A percentile compares a stretch with the other conserved stretches of the same genome.
These are phyloP conservation scores for Lactifluus volemus DNA, from an alignment of 768 basidiomycete species.

Conservation along the genomic window DNA sequence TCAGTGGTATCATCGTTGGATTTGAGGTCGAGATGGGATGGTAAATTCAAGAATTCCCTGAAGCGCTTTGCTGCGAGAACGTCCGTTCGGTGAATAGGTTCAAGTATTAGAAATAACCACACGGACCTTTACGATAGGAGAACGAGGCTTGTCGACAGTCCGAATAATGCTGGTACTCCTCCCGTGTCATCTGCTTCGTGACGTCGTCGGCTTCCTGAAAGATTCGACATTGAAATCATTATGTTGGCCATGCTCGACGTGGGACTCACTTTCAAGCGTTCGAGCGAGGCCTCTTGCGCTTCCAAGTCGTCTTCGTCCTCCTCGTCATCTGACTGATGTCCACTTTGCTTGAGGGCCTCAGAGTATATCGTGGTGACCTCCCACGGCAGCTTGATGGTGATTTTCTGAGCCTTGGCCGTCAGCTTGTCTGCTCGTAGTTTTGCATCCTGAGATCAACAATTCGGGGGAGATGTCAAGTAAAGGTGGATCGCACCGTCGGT, in stretches of 20 bases:
- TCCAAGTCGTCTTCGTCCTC: slow-evolving; percentile 96
- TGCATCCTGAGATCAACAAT: slow-evolving; percentile 1
- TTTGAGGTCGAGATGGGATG: slow-evolving; percentile 77
- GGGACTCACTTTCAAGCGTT: slow-evolving; percentile 57
- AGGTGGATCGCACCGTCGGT: slow-evolving; percentile 50
- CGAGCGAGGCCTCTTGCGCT: slow-evolving; percentile 90
- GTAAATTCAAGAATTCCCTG: slow-evolving; percentile 87
- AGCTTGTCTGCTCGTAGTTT: slow-evolving; percentile 50
- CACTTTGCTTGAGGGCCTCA: slow-evolving; percentile 50
- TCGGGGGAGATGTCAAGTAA: background rate
- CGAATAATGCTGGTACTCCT: slow-evolving; percentile 95
- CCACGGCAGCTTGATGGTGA: slow-evolving; percentile 94
- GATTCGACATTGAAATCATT: background rate
- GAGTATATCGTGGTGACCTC: slow-evolving; percentile 88
- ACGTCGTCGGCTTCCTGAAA: slow-evolving; percentile 86
- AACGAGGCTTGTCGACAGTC: slow-evolving; percentile 96
- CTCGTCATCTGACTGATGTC: slow-evolving; percentile 75
- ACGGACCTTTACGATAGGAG: slow-evolving; percentile 87
- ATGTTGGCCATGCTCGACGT: background rate
- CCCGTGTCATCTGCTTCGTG: slow-evolving; percentile 90
- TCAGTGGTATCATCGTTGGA: slow-evolving; percentile 92
- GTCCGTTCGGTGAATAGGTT: background rate
- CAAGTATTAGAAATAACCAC: background rate
- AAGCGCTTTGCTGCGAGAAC: slow-evolving; percentile 75
- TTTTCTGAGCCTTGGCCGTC: slow-evolving; percentile 79